Conservation (phyloP, 2,329 filamentous ascomycete species). For the Coniosporium tulheliwenetii region DNA sequence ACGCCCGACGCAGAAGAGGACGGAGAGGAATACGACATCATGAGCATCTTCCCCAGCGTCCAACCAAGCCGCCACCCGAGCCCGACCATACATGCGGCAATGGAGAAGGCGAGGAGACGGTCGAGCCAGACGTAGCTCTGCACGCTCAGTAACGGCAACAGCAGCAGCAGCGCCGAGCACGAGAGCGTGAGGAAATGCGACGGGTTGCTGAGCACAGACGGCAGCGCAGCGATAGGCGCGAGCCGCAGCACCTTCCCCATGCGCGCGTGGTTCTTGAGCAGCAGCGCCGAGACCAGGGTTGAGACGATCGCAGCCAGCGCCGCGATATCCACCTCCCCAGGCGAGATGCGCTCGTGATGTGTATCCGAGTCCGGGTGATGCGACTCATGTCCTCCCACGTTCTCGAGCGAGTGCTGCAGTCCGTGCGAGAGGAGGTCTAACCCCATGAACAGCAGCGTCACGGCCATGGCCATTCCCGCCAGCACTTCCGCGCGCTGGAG, state of each 20-base stretch:
- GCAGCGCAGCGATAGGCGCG: slow-evolving; percentile 64
- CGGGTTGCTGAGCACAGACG: slow-evolving; percentile 81
- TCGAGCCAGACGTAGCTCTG: slow-evolving; percentile 76
- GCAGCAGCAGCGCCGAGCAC: slow-evolving; percentile 63
- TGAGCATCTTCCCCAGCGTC: slow-evolving; percentile 79
- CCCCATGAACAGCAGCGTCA: slow-evolving; percentile 93
- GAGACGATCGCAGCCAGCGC: slow-evolving; percentile 67
- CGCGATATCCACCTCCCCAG: slow-evolving; percentile 67
- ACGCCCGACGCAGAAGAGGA: slow-evolving; percentile 25
- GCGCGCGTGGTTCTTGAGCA: slow-evolving; percentile 76
- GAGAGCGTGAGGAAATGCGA: slow-evolving; percentile 88
- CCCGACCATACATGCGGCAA: slow-evolving; percentile 76
- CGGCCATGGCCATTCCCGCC: slow-evolving; percentile 88
- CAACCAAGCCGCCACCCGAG: slow-evolving; percentile 72
- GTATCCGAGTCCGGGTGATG: slow-evolving; percentile 45
- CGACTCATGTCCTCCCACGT: slow-evolving; percentile 50
- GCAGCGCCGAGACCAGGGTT: slow-evolving; percentile 74
- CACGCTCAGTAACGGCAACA: slow-evolving; percentile 69
- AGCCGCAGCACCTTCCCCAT: slow-evolving; percentile 88
- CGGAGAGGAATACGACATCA: slow-evolving; percentile 62
- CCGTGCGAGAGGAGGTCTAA: slow-evolving; percentile 91
- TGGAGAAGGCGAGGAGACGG: slow-evolving; percentile 61
- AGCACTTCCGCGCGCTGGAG: slow-evolving; percentile 87
- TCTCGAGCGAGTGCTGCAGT: slow-evolving; percentile 80
- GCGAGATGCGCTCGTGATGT: slow-evolving; percentile 47